phyloP scores from a whole-genome alignment of 176 grass and related monocot genomes.

The Cenchrus purpureus region DNA sequence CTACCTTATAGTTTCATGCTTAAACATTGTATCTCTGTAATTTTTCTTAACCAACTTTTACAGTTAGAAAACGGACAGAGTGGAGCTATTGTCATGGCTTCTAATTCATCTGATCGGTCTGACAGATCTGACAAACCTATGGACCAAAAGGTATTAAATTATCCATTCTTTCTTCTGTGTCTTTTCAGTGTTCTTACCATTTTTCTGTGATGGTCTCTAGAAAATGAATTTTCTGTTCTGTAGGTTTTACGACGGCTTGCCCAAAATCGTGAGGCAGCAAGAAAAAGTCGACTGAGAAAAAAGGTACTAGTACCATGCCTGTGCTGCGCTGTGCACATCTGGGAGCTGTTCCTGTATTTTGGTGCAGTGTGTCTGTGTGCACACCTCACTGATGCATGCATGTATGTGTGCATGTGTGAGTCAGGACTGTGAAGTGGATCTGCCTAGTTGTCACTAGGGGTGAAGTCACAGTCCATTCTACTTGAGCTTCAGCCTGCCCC shows the following conservation, averaged over 20 bases:
- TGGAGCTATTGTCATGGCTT: slow-evolving; percentile 45
- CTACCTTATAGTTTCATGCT: slow-evolving; percentile 18
- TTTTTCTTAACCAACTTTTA: slow-evolving; percentile 32
- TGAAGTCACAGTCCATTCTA: not conserved
- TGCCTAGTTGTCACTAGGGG: slow-evolving; percentile 2
- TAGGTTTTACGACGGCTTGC: slow-evolving; percentile 76
- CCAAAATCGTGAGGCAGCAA: slow-evolving; percentile 78
- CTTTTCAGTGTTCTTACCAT: slow-evolving; percentile 5
- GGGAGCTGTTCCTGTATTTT: slow-evolving; percentile 3
- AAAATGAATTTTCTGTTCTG: slow-evolving; percentile 34
- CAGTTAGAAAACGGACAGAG: slow-evolving; percentile 65
- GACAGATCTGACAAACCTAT: slow-evolving; percentile 61
- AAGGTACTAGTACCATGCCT: slow-evolving; percentile 45
- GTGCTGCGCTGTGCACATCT: not conserved
- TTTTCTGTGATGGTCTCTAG: slow-evolving; percentile 16
- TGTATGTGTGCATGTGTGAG: not conserved
- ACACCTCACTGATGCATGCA: not conserved
- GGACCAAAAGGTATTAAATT: slow-evolving; percentile 64
- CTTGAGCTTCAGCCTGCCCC: not conserved
- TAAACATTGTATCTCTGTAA: not conserved
- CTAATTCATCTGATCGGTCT: slow-evolving; percentile 75
- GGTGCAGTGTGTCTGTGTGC: not conserved
- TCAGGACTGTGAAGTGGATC: not conserved
- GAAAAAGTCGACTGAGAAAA: slow-evolving; percentile 76
- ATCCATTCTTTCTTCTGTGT: not conserved